A percentile compares a stretch with the other conserved stretches of the same genome.
Evolutionary conservation across 495 filamentous ascomycete species (phyloP).

Genomic region (Usnea hakonensis): DNA sequence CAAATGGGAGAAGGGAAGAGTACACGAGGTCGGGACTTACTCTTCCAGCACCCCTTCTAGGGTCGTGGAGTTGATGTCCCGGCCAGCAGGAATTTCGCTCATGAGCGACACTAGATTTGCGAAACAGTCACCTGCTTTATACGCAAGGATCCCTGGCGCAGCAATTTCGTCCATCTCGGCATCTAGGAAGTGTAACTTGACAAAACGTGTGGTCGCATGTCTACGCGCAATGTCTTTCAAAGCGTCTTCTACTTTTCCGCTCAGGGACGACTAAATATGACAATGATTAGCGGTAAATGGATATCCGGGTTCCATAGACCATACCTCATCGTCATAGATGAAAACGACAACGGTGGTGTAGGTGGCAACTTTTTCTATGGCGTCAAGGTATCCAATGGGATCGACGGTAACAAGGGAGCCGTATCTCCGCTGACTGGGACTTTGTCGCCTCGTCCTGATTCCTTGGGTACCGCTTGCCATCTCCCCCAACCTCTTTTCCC

Average conservation of each 20-base stretch:
- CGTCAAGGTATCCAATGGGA: slow-evolving; percentile 85
- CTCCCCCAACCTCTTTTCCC: slow-evolving; percentile 67
- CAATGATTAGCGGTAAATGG: slow-evolving; percentile 1
- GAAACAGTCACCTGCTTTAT: slow-evolving; percentile 82
- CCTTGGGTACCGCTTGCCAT: slow-evolving; percentile 53
- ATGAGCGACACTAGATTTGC: slow-evolving; percentile 81
- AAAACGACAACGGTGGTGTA: slow-evolving; percentile 90
- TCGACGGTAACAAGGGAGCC: slow-evolving; percentile 78
- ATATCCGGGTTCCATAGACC: neutral
- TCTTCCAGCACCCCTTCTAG: slow-evolving; percentile 49
- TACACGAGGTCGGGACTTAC: neutral
- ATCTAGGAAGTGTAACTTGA: slow-evolving; percentile 85
- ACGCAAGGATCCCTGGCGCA: slow-evolving; percentile 82
- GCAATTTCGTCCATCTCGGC: slow-evolving; percentile 91
- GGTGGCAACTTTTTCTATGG: slow-evolving; percentile 75
- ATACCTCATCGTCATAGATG: slow-evolving; percentile 83
- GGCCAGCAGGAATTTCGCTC: slow-evolving; percentile 68
- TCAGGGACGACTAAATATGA: slow-evolving; percentile 57
- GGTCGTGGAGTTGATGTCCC: slow-evolving; percentile 49
- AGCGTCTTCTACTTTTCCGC: slow-evolving; percentile 66
- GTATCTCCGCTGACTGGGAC: slow-evolving; percentile 66
- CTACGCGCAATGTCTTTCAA: slow-evolving; percentile 61
- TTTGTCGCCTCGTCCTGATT: slow-evolving; percentile 43
- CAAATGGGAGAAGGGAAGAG: neutral
- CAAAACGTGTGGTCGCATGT: slow-evolving; percentile 67